phyloP scores from a whole-genome alignment of 2,329 filamentous ascomycete genomes.

The Stachybotrys echinatus region DNA sequence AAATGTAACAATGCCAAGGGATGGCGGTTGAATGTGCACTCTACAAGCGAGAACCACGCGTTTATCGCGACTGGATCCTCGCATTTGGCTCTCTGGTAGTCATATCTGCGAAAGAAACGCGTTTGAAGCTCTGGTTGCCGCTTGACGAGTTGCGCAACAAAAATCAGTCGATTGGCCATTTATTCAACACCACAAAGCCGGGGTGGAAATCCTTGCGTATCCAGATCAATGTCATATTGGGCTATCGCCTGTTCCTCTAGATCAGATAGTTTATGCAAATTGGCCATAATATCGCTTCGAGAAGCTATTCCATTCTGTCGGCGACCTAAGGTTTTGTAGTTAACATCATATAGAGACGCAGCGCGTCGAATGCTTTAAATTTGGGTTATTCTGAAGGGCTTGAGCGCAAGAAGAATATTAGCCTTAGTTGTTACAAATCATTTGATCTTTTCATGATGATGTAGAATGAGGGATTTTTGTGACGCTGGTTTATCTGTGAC shows the following conservation, averaged over 20 bases:
- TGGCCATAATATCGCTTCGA: conserved; percentile 3
- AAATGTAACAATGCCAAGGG: no score
- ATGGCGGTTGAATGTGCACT: conserved; percentile 6
- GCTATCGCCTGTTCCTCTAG: conserved; percentile 11
- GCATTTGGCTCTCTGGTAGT: conserved; percentile 15
- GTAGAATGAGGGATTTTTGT: not conserved
- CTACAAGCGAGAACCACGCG: conserved; percentile 11
- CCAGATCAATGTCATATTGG: conserved; percentile 15
- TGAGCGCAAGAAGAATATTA: not conserved
- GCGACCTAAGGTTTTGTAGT: not conserved
- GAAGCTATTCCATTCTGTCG: not conserved
- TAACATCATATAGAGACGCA: not conserved
- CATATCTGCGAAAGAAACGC: conserved; percentile 13
- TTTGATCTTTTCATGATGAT: not conserved
- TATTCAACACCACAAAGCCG: conserved; percentile 12
- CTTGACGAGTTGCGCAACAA: conserved; percentile 16
- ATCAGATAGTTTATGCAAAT: conserved; percentile 7
- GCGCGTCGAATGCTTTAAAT: not conserved
- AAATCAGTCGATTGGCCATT: conserved; percentile 15
- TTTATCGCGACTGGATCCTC: conserved; percentile 14
- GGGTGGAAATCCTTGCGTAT: conserved; percentile 15
- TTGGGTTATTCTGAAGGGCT: not conserved
- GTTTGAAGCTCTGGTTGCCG: conserved; percentile 14
- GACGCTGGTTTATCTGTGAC: not conserved
- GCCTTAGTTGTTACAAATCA: not conserved